These are phyloP conservation scores for Russula ochroleuca DNA, from an alignment of 768 basidiomycete species.

Conservation along the genomic window DNA sequence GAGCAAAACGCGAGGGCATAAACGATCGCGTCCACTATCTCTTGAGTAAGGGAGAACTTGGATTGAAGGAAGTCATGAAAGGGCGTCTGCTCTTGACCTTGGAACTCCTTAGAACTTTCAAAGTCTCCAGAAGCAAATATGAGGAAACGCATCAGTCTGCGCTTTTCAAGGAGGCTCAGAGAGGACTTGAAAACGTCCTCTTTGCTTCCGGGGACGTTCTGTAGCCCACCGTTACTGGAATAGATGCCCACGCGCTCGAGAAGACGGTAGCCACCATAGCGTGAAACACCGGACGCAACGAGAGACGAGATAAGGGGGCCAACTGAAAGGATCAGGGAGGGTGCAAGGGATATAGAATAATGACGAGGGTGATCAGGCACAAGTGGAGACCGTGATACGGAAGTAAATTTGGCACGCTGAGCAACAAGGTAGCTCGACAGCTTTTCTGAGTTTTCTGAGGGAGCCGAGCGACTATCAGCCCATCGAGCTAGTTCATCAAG, in stretches of 20 bases:
- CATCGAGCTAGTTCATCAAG: slow-evolving; percentile 75
- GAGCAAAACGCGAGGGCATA: slow-evolving; percentile 76
- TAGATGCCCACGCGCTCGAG: slow-evolving; percentile 67
- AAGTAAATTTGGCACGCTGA: slow-evolving; percentile 38
- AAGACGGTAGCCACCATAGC: slow-evolving; percentile 87
- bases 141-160: slow-evolving; percentile 88
- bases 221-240: slow-evolving; percentile 40
- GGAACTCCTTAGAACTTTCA: slow-evolving; percentile 55
- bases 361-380: slow-evolving; percentile 58
- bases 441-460: slow-evolving; percentile 18
- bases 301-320: slow-evolving; percentile 78
- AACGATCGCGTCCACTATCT: slow-evolving; percentile 56
- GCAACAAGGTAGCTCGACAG: slow-evolving; percentile 29
- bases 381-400: slow-evolving; percentile 42
- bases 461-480: slow-evolving; percentile 43
- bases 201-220: slow-evolving; percentile 81
- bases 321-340: slow-evolving; percentile 71
- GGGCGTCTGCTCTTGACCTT: slow-evolving; percentile 50
- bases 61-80: slow-evolving; percentile 63
- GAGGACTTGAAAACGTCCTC: slow-evolving; percentile 90
- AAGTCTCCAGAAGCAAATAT: slow-evolving; percentile 76
- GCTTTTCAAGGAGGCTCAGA: slow-evolving; percentile 76
- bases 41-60: slow-evolving; percentile 57
- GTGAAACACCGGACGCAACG: slow-evolving; percentile 76
- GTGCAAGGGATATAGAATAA: slow-evolving; percentile 83